phyloP scores from a whole-genome alignment of 2,329 filamentous ascomycete genomes.

The Aureobasidium sp. region DNA sequence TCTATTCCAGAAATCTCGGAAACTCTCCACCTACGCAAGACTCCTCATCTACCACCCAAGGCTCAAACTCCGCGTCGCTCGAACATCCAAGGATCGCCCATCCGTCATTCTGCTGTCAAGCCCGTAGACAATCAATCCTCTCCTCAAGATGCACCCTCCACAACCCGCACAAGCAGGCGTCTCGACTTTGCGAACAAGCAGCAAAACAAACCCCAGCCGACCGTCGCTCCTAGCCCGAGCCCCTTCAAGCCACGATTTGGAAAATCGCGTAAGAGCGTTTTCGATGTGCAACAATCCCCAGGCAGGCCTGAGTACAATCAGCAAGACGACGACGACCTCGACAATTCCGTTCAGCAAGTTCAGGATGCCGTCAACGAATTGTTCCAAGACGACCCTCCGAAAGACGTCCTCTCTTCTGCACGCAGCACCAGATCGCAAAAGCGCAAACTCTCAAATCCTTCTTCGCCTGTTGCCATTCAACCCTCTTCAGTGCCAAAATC shows the following conservation, averaged over 20 bases:
- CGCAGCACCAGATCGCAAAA: conserved; percentile 15
- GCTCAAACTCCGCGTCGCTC: conserved; percentile 60
- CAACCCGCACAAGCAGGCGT: conserved; percentile 22
- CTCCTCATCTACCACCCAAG: conserved; percentile 42
- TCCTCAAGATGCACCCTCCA: not conserved
- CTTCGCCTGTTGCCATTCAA: not conserved
- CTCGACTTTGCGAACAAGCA: conserved; percentile 28
- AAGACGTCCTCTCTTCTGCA: not conserved
- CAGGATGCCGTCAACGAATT: conserved; percentile 13
- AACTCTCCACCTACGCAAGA: conserved; percentile 35
- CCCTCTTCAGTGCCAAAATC: not conserved
- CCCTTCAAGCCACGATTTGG: conserved; percentile 26
- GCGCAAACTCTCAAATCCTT: conserved; percentile 11
- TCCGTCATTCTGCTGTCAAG: conserved; percentile 53
- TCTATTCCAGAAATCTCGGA: conserved; percentile 44
- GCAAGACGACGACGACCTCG: conserved; percentile 13
- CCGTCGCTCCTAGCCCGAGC: conserved; percentile 19
- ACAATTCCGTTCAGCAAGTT: conserved; percentile 12
- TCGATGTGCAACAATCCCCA: conserved; percentile 13
- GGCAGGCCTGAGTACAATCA: not conserved
- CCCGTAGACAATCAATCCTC: conserved; percentile 40
- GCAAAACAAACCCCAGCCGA: conserved; percentile 18
- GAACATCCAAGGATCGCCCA: conserved; percentile 50
- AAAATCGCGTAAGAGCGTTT: conserved; percentile 19
- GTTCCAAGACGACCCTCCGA: not conserved